phyloP scores from a whole-genome alignment of 305 asterid genomes.

The Fraxinus sp. region DNA sequence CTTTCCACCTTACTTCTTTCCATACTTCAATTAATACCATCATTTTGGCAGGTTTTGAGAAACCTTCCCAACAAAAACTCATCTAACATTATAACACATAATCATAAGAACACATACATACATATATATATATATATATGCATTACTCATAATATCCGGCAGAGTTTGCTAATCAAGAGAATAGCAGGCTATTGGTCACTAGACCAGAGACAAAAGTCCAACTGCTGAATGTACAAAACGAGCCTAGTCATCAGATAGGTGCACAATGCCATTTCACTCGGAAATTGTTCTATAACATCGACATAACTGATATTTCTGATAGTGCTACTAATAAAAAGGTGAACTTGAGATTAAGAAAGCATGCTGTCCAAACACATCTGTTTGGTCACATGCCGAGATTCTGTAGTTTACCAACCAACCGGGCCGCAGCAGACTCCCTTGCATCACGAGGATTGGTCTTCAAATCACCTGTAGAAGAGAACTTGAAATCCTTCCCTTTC shows the following conservation, averaged over 20 bases:
- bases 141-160: not conserved
- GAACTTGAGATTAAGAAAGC: not conserved
- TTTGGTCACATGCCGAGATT: not conserved
- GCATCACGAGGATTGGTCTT: constrained; percentile 41
- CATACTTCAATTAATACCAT: not conserved
- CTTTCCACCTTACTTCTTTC: not conserved
- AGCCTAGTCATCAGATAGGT: not conserved
- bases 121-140: not conserved
- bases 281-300: not conserved
- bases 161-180: not conserved
- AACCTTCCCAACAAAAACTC: not conserved
- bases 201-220: not conserved
- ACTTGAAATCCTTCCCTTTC: constrained; percentile 19
- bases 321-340: not conserved
- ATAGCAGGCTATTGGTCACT: not conserved
- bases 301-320: not conserved
- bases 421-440: constrained; percentile 49
- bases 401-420: constrained; percentile 33
- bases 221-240: not conserved
- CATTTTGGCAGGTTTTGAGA: not conserved
- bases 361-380: not conserved
- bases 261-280: not conserved
- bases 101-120: not conserved
- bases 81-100: not conserved
- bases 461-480: constrained; percentile 24